A percentile compares a stretch with the other conserved stretches of the same genome.
phyloP scores from a whole-genome alignment of 176 grass and related monocot genomes.

The Eremochloa ophiuroides region DNA sequence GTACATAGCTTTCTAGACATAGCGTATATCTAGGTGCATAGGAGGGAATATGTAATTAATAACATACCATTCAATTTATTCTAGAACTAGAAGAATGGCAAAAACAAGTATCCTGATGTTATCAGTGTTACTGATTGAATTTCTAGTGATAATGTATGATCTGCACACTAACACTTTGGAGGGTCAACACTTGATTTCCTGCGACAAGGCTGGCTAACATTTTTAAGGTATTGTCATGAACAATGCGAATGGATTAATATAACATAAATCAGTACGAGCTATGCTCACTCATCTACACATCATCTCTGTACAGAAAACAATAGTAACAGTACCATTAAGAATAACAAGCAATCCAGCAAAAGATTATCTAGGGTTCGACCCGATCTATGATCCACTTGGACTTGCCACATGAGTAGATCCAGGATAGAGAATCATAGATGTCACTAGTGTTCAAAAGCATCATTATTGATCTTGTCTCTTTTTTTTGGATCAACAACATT shows the following conservation, averaged over 20 bases:
- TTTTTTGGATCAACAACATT: background rate
- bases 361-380: background rate
- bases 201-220: background rate
- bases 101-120: background rate
- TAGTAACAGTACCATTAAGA: background rate
- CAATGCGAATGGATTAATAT: background rate
- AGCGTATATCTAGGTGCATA: background rate
- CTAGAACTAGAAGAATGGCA: background rate
- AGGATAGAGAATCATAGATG: background rate
- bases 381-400: background rate
- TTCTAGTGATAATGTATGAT: background rate
- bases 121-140: conserved; percentile 16
- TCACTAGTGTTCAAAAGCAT: background rate
- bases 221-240: background rate
- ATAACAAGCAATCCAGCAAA: conserved; percentile 10
- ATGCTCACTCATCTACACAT: background rate
- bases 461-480: background rate
- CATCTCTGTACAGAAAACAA: background rate
- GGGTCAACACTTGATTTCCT: background rate
- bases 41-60: too few species aligned
- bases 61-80: conserved; percentile 17
- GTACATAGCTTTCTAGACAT: background rate
- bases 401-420: background rate
- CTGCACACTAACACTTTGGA: background rate
- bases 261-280: background rate